These are phyloP conservation scores for Cladosporium austrohemisphaericum DNA, from an alignment of 2,329 filamentous ascomycete species.

Conservation along the genomic window DNA sequence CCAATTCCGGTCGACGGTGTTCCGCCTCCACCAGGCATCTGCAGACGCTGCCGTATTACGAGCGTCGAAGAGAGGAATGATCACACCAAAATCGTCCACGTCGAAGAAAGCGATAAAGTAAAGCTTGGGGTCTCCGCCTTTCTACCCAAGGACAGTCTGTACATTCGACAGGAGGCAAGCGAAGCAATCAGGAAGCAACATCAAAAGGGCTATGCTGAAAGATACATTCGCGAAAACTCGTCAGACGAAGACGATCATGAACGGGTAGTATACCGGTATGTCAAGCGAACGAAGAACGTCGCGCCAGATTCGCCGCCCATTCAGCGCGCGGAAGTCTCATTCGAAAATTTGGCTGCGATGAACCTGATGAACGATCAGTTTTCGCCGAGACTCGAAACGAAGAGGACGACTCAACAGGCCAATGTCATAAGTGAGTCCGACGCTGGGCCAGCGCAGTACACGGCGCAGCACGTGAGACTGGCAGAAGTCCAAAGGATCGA, in stretches of 20 bases:
- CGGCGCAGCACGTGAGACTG: background rate
- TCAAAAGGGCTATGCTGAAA: constrained; percentile 2
- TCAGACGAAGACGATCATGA: background rate
- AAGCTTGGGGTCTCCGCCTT: constrained; percentile 27
- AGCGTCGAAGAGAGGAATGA: constrained; percentile 22
- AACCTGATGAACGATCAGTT: constrained; percentile 13
- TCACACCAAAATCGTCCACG: constrained; percentile 19
- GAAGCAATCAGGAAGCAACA: constrained; percentile 2
- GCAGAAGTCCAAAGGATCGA: background rate
- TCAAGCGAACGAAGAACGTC: constrained; percentile 4
- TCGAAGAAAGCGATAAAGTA: constrained; percentile 26
- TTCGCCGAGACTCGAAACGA: background rate
- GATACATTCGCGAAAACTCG: background rate
- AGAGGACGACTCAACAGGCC: background rate
- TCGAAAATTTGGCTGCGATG: constrained; percentile 15
- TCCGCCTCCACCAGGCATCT: constrained; percentile 32
- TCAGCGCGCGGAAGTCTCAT: constrained; percentile 7
- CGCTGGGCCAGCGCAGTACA: background rate
- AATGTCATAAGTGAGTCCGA: background rate
- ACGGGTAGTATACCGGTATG: constrained; percentile 15
- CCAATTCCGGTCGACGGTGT: constrained; percentile 31
- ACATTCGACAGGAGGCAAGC: background rate
- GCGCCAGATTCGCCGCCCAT: constrained; percentile 3
- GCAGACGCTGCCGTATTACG: constrained; percentile 30
- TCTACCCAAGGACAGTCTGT: constrained; percentile 20